These are phyloP conservation scores for Iberis pinnata DNA, from an alignment of 345 rosid species.

Conservation along the genomic window DNA sequence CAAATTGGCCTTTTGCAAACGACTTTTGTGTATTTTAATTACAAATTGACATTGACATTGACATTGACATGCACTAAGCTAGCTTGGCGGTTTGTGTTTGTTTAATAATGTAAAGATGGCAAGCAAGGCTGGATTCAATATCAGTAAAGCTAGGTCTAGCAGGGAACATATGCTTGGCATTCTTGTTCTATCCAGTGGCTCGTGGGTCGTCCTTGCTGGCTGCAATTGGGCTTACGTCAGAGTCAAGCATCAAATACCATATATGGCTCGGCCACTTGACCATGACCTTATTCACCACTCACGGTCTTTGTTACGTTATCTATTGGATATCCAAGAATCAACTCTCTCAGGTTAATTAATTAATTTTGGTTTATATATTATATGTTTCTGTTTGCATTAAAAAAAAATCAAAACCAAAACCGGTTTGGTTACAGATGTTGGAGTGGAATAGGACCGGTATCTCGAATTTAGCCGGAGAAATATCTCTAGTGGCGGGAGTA, in stretches of 20 bases:
- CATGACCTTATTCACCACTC: constrained; percentile 52
- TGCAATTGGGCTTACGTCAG: constrained; percentile 64
- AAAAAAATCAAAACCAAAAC: too few relatives aligned
- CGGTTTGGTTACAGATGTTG: constrained; percentile 24
- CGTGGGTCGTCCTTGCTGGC: constrained; percentile 71
- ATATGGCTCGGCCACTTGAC: constrained; percentile 80
- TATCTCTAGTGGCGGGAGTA: constrained; percentile 50
- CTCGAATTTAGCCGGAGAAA: constrained; percentile 64
- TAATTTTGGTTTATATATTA: too few relatives aligned
- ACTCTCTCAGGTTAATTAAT: constrained; percentile 35
- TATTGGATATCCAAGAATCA: constrained; percentile 37
- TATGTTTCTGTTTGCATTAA: too few relatives aligned
- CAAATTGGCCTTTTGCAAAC: too few relatives aligned
- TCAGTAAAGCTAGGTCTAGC: constrained; percentile 42
- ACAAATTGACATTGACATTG: too few relatives aligned
- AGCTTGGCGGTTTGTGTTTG: too few relatives aligned
- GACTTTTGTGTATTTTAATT: too few relatives aligned
- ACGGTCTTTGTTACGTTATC: constrained; percentile 51
- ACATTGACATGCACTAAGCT: too few relatives aligned
- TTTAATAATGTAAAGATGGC: constrained; percentile 42
- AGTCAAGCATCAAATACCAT: constrained; percentile 81
- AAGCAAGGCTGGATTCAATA: constrained; percentile 33
- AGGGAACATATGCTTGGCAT: constrained; percentile 58
- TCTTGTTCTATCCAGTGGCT: constrained; percentile 75
- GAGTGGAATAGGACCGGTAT: constrained; percentile 36